Evolutionary conservation across 768 basidiomycete species (phyloP).

Genomic region (Suillus paluster): DNA sequence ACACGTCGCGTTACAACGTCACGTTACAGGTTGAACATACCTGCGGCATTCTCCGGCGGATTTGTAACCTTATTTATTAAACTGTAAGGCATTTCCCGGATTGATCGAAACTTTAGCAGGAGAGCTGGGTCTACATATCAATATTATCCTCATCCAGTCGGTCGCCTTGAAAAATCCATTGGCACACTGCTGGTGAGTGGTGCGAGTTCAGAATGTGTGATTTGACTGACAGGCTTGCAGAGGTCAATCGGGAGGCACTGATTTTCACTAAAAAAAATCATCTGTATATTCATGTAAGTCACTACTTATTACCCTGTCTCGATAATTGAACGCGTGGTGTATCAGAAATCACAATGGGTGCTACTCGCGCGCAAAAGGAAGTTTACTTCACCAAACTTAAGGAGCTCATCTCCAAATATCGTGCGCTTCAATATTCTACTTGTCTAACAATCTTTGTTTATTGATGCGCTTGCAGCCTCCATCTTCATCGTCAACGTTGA

Average conservation of each 20-base stretch:
- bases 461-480: constrained; percentile 62
- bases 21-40: neutral
- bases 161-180: constrained; percentile 95
- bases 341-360: constrained; percentile 76
- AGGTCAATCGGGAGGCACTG: constrained; percentile 95
- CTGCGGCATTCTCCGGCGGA: constrained; percentile 25
- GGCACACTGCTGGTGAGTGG: constrained; percentile 70
- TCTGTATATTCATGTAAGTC: constrained; percentile 33
- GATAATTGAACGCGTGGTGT: neutral
- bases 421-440: constrained; percentile 52
- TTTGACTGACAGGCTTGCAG: constrained; percentile 39
- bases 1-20: constrained; percentile 9
- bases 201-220: neutral
- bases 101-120: constrained; percentile 27
- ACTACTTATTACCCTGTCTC: neutral
- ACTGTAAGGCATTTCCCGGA: constrained; percentile 31
- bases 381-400: constrained; percentile 92
- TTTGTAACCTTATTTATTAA: constrained; percentile 33
- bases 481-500: constrained; percentile 99
- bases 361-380: constrained; percentile 86
- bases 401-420: constrained; percentile 87
- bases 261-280: constrained; percentile 28
- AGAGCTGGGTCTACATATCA: constrained; percentile 9
- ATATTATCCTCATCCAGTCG: constrained; percentile 33
- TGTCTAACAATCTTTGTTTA: constrained; percentile 4